Evolutionary conservation across 805 yeast genomes (phyloP), one percentile per base, ranked within the genome.

Genomic region (Candida montana): DNA sequence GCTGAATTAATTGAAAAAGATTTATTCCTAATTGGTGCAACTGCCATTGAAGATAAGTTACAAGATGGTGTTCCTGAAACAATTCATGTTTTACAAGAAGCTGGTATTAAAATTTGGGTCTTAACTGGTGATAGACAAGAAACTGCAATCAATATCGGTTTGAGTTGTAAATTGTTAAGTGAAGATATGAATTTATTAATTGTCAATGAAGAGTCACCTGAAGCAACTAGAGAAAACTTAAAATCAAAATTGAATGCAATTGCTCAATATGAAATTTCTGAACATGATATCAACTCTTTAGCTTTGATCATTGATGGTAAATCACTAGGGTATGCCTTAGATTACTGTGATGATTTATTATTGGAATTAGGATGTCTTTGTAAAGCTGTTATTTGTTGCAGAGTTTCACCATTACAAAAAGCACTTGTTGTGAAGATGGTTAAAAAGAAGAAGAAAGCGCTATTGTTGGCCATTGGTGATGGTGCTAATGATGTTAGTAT

Each of bases 21-120:
- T 46, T 66, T 93, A 50, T 81, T 81, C 46, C 65, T 93, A 31
- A 67, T 93, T 15, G 99, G 99, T 31, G 98, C 98, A 2, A 95
- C 99, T 29, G 99, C 99, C 1, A 93, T 93, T 58, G 99, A 93
- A 61, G 99, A 93, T 61, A 91, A 93, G 58, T 69, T 93, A 36
- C 99, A 93, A 66, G 98, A 91, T 44, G 99, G 97, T 31, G 99
- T 93, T 17, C 98, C 99, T 2, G 99, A 93, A 51, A 89, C 99
- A 1, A 95, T 93, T 46, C 93, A 87, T 50, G 85, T 95, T 6
- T 72, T 93, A 42, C 99, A 95, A 60, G 88, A 84, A 42, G 99
- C 99, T 0, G 98, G 98, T 13, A 90, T 95, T 50, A 91, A 89
- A 61, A 78, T 93, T 15, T 93, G 99, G 99, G 97, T 93, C 19